Evolutionary conservation across 129 eudicot genomes (phyloP), one percentile per base, ranked within the genome.

Genomic region (Mikania micrantha): DNA sequence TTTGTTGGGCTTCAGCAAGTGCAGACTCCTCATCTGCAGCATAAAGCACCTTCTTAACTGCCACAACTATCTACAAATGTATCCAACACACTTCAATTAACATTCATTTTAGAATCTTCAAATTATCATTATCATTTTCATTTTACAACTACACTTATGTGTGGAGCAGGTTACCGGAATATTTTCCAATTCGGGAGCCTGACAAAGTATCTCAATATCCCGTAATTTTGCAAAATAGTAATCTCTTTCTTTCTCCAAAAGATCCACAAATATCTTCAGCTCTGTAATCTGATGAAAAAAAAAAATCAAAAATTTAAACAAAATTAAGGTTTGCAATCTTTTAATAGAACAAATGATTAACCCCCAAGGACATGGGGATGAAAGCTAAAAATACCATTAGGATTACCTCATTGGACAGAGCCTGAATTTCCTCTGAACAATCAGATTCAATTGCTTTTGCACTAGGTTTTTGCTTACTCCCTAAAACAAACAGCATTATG

Each of bases 191-290:
- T 86, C 85, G n/a, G 96, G 84, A 28, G 79, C 66, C 83, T 93
- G 96, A 75, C 96, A 93, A 39, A 93, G 83, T 47, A 86, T 79
- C 76, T 93, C 98, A 47, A 93, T 78, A 73, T 93, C 95, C 63
- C 96, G 78, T 56, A 93, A 73, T 44, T 93, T 93, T 28, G 86
- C 83, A 66, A 88, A 93, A 75, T 93, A 93, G 72, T 86, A 93
- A 68, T 93, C 98, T 64, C 96, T 84, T 71, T 93, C 98, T 75
- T 80, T 88, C 58, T 88, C 98, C 82, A 93, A 70, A 48, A 71
- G 79, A 66, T 93, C 98, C 38, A 82, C 92, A 21, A 90, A 88
- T 47, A 93, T 64, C 86, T 86, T 88, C 67, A 93, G 79, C 45
- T 93, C 96, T 25, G 96, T 82, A 44, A 88, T 72, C 98, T 93